A percentile compares a stretch with the other conserved stretches of the same genome.
These are phyloP conservation scores for Mycena sanguinolenta DNA, from an alignment of 768 basidiomycete genomes.

Conservation along the genomic window DNA sequence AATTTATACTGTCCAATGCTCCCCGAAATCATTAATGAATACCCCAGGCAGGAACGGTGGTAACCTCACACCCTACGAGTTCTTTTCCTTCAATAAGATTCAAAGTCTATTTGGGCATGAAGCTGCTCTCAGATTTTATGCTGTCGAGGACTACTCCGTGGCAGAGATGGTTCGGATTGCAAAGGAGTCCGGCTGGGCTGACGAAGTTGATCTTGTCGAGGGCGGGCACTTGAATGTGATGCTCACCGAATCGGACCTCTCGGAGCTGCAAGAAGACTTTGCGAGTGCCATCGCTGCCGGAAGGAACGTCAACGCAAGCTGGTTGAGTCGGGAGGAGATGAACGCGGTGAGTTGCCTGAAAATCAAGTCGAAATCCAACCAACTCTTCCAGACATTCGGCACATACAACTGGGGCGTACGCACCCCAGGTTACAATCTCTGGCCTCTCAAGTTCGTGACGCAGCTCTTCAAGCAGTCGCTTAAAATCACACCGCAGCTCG, in stretches of 20 bases:
- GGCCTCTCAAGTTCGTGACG: slow-evolving; percentile 85
- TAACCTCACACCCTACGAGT: slow-evolving; percentile 32
- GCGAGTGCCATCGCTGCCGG: slow-evolving; percentile 26
- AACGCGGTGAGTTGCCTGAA: slow-evolving; percentile 20
- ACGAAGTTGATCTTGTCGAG: slow-evolving; percentile 31
- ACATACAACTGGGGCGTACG: slow-evolving; percentile 66
- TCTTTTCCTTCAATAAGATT: slow-evolving; percentile 7
- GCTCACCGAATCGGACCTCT: not conserved
- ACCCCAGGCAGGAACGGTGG: slow-evolving; percentile 33
- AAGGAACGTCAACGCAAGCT: slow-evolving; percentile 22
- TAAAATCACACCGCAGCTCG: slow-evolving; percentile 45
- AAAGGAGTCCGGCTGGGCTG: slow-evolving; percentile 26
- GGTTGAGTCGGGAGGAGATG: slow-evolving; percentile 33
- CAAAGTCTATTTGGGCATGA: slow-evolving; percentile 12
- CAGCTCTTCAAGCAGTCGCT: slow-evolving; percentile 62
- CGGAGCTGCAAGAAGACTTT: slow-evolving; percentile 5
- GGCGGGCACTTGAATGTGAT: slow-evolving; percentile 32
- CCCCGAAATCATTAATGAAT: not conserved
- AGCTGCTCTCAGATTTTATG: slow-evolving; percentile 21
- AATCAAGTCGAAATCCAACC: too few species aligned
- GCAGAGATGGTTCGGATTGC: slow-evolving; percentile 34
- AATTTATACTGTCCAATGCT: not conserved
- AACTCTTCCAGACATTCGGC: slow-evolving; percentile 52
- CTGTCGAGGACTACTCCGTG: slow-evolving; percentile 27
- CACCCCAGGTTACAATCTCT: slow-evolving; percentile 74